Evolutionary conservation across 768 basidiomycete species (phyloP).

Genomic region (Tylopilus balloui): DNA sequence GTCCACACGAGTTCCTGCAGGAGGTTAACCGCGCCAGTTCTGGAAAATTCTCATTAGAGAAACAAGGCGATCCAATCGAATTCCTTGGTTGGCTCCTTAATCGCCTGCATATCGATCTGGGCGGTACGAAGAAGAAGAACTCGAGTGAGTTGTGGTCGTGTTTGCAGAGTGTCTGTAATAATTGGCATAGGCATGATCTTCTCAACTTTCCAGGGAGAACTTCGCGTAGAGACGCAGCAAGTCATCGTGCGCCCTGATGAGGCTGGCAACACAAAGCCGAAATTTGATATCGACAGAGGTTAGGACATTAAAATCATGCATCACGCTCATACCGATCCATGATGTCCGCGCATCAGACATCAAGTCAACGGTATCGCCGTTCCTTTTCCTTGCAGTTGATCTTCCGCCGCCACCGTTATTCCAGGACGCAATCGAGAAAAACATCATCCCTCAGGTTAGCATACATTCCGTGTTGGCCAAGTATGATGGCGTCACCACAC

Average conservation of each 20-base stretch:
- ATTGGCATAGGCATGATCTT: conserved; percentile 74
- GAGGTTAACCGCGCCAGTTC: conserved; percentile 87
- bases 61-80: conserved; percentile 94
- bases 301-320: conserved; percentile 21
- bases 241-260: conserved; percentile 78
- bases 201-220: conserved; percentile 89
- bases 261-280: conserved; percentile 74
- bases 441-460: conserved; percentile 97
- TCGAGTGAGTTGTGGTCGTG: conserved; percentile 61
- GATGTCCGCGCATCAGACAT: conserved; percentile 55
- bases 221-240: conserved; percentile 90
- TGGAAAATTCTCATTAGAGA: conserved; percentile 89
- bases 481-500: conserved; percentile 88
- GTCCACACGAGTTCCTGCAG: conserved; percentile 98
- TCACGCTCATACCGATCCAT: conserved; percentile 16
- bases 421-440: conserved; percentile 94
- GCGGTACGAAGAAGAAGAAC: conserved; percentile 87
- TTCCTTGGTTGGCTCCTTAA: conserved; percentile 96
- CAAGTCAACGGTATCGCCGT: conserved; percentile 80
- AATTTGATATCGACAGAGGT: conserved; percentile 95
- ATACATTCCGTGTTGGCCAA: conserved; percentile 87
- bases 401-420: conserved; percentile 97
- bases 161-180: conserved; percentile 17
- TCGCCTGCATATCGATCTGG: conserved; percentile 85
- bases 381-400: conserved; percentile 93